phyloP scores from a whole-genome alignment of 2,329 filamentous ascomycete species.

The Clonostachys rosea region DNA sequence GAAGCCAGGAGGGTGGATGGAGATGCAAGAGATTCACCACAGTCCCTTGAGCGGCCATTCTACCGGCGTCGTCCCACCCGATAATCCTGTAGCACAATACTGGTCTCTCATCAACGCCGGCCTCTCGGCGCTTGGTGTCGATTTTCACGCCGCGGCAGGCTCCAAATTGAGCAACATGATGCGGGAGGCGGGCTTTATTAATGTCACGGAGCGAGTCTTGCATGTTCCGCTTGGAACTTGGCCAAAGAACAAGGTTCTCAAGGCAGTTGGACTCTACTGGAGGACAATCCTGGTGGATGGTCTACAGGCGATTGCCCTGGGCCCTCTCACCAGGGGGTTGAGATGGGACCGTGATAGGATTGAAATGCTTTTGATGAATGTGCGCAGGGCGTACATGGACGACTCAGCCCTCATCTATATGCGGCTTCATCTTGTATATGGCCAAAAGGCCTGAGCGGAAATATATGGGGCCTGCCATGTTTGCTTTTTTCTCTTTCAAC shows the following conservation, averaged over 20 bases:
- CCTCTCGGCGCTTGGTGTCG: not conserved
- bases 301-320: not conserved
- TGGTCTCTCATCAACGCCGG: conserved; percentile 1
- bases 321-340: not conserved
- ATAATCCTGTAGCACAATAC: not conserved
- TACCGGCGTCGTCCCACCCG: not conserved
- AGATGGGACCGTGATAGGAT: not conserved
- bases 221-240: conserved; percentile 4
- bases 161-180: not conserved
- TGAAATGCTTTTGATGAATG: not conserved
- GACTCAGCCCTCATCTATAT: not conserved
- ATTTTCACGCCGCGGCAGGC: not conserved
- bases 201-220: conserved; percentile 1
- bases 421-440: not conserved
- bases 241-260: conserved; percentile 1
- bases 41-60: not conserved
- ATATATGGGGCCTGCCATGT: too few relatives aligned
- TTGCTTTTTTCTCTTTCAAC: too few relatives aligned
- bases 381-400: not conserved
- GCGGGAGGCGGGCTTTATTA: conserved; percentile 1
- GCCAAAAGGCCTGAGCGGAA: not conserved
- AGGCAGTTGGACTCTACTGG: not conserved
- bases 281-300: not conserved
- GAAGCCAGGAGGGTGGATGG: conserved; percentile 5
- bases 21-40: conserved; percentile 1